Conservation (phyloP, 163 green algal species). For the Scenedesmus sp. region DNA sequence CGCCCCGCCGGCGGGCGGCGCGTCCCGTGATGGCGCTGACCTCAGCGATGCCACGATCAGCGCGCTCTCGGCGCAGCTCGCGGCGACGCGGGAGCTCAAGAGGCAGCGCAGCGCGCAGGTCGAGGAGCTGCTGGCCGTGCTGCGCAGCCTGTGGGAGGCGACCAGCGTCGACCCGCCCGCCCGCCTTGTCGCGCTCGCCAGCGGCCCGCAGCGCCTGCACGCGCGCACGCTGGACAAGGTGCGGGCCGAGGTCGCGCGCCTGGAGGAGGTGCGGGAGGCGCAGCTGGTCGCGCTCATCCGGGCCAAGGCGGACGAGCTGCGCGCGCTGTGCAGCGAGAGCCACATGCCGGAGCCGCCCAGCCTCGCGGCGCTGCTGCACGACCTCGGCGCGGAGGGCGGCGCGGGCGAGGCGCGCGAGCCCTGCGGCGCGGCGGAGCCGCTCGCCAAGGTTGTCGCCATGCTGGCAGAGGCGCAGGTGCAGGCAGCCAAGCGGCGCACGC, state of each 20-base stretch:
- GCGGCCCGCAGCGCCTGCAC: constrained; percentile 57
- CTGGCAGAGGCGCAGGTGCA: constrained; percentile 55
- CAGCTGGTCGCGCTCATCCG: constrained; percentile 61
- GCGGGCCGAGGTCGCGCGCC: constrained; percentile 53
- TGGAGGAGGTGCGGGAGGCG: constrained; percentile 58
- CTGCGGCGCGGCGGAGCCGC: constrained; percentile 45
- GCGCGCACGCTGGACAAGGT: constrained; percentile 54
- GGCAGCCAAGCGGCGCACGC: constrained; percentile 43
- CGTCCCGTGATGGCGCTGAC: too few relatives aligned
- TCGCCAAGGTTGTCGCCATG: constrained; percentile 66
- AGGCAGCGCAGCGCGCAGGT: constrained; percentile 55
- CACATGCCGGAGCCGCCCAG: too few relatives aligned
- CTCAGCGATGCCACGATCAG: constrained; percentile 57
- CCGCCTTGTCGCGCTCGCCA: too few relatives aligned
- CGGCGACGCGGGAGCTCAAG: constrained; percentile 53
- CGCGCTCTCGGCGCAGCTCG: constrained; percentile 47
- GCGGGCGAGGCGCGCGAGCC: constrained; percentile 5
- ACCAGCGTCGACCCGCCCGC: constrained; percentile 48
- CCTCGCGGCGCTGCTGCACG: too few relatives aligned
- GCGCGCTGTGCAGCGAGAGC: constrained; percentile 53
- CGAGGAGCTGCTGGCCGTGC: constrained; percentile 52
- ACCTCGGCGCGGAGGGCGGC: constrained; percentile 38
- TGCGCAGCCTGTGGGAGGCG: constrained; percentile 61
- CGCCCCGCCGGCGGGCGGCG: too few relatives aligned
- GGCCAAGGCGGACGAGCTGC: constrained; percentile 60